Base-by-base conservation (phyloP, 306 rosid species). In the Casuarina cunninghamiana region DNA sequence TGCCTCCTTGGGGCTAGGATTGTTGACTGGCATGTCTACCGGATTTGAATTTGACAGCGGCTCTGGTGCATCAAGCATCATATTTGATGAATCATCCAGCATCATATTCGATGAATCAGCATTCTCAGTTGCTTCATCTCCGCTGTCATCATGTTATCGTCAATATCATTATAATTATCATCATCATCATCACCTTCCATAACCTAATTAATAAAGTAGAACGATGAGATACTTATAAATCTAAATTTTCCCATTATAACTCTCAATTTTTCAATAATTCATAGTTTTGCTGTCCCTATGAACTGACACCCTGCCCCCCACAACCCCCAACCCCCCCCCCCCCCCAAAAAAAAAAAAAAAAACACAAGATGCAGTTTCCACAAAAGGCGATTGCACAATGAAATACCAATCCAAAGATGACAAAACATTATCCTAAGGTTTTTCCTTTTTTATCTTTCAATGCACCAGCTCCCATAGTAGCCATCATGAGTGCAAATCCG, bases 1-100 rank as follows among this genome's bases (percentile, higher is more conserved):
- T 11, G 85, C 46, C 55, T 49, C 89, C 71, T 49, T 60, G 49
- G 88, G 70, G 5, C 12, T 51, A 11, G 75, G 78, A 37, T 57
- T 86, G 75, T 80, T 74, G 50, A 65, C 81, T 58, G 77, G 69
- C 74, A 10, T 68, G 51, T 77, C 73, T 50, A 16, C 80, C 5
- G 75, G 55, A 66, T 41, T 77, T 16, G 7, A 44, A 68, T 84
- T 75, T 74, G 84, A 68, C 38, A 67, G 53, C 21, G 85, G 51
- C 26, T 63, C 68, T n/a, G 73, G 72, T 62, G 49, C 72, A 79
- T 84, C 88, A 43, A 67, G 61, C 57, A 45, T 77, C 90, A 85
- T 77, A 79, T 82, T 55, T 37, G 83, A 73, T 35, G 88, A 75
- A 66, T 32, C 83, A 75, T 37, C 80, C 3, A 17, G 75, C 17